phyloP scores from a whole-genome alignment of 352 stramenopile species.

The Pythium phragmitis region DNA sequence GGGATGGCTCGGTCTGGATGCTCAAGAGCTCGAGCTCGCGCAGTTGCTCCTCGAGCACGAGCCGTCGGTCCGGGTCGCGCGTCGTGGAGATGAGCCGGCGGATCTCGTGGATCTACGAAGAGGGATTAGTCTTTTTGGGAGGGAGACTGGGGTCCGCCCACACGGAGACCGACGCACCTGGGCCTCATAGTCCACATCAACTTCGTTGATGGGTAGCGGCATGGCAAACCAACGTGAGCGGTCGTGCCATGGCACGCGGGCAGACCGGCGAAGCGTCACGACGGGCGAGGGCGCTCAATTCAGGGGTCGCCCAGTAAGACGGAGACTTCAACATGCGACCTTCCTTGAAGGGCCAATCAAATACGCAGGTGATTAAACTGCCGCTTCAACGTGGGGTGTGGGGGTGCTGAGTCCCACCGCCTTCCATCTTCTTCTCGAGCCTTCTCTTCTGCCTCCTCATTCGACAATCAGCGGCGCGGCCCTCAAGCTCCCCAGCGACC shows the following conservation, averaged over 20 bases:
- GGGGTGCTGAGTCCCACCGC: background rate
- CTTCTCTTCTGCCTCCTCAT: background rate
- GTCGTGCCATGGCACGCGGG: background rate
- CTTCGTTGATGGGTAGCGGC: slow-evolving; percentile 61
- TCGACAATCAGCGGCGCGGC: slow-evolving; percentile 6
- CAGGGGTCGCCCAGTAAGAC: background rate
- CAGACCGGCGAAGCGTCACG: slow-evolving; percentile 4
- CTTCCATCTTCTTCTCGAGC: background rate
- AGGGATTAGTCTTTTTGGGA: background rate
- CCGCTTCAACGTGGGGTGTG: slow-evolving; percentile 15
- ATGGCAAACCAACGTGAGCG: slow-evolving; percentile 26
- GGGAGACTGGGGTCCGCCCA: background rate
- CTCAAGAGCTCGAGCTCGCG: slow-evolving; percentile 59
- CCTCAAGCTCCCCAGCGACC: background rate
- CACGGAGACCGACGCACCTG: slow-evolving; percentile 37
- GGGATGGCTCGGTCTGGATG: slow-evolving; percentile 43
- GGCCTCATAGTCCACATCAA: slow-evolving; percentile 67
- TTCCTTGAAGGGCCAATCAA: slow-evolving; percentile 21
- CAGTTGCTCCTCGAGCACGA: slow-evolving; percentile 65
- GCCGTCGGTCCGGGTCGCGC: slow-evolving; percentile 54
- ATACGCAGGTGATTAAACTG: slow-evolving; percentile 16
- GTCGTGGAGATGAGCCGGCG: slow-evolving; percentile 71
- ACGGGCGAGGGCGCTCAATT: slow-evolving; percentile 5
- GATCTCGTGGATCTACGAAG: slow-evolving; percentile 69
- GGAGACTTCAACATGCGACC: background rate